Evolutionary conservation across 257 asterid genomes (phyloP).

Genomic region (Capsicum baccatum): DNA sequence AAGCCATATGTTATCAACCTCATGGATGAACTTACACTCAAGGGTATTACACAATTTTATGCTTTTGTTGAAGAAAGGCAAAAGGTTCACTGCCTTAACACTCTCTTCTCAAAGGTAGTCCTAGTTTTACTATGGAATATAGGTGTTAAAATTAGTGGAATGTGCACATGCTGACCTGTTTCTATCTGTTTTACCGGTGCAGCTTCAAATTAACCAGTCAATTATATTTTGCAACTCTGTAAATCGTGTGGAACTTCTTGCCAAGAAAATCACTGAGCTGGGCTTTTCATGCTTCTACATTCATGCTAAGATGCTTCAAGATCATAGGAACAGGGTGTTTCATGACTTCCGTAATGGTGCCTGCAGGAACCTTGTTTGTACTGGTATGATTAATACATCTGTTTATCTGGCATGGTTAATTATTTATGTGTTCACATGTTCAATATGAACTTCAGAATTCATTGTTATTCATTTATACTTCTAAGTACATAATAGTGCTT

Average conservation of each 20-base stretch:
- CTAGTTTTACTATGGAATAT: not conserved
- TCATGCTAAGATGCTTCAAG: slow-evolving; percentile 97
- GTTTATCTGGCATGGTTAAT: not conserved
- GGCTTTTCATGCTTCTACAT: slow-evolving; percentile 95
- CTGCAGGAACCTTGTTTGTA: slow-evolving; percentile 96
- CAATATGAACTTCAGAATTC: not conserved
- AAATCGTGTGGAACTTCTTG: slow-evolving; percentile 91
- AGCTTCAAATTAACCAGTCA: slow-evolving; percentile 96
- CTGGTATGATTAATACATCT: slow-evolving; percentile 52
- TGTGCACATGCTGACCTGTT: slow-evolving; percentile 31
- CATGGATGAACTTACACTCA: slow-evolving; percentile 93
- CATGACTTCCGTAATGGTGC: slow-evolving; percentile 96
- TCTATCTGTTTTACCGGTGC: slow-evolving; percentile 27
- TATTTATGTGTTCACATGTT: slow-evolving; percentile 3
- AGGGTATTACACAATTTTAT: slow-evolving; percentile 88
- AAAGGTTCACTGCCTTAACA: slow-evolving; percentile 88
- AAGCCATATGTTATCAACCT: slow-evolving; percentile 83
- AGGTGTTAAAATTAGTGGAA: slow-evolving; percentile 15
- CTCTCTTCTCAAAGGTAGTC: slow-evolving; percentile 80
- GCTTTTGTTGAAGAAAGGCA: slow-evolving; percentile 97
- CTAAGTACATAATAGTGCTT: not conserved
- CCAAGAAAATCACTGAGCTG: slow-evolving; percentile 92
- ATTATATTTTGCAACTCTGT: slow-evolving; percentile 94
- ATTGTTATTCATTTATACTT: not conserved
- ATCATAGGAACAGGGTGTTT: slow-evolving; percentile 90